Evolutionary conservation across 2,329 filamentous ascomycete species (phyloP).

Genomic region (Aureobasidium leucospermi): DNA sequence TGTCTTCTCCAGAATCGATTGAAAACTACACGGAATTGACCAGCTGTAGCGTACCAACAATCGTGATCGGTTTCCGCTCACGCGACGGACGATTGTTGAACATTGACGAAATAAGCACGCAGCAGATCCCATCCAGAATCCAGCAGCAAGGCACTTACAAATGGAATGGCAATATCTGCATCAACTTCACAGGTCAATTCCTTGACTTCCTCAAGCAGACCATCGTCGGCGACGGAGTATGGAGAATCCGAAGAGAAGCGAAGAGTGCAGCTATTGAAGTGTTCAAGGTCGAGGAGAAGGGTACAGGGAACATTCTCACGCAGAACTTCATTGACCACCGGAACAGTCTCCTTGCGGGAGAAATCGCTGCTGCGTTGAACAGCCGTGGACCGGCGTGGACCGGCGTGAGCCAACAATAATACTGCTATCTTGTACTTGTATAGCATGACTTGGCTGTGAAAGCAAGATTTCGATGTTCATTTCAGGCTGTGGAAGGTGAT

Average conservation of each 20-base stretch:
- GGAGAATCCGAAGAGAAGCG: slow-evolving; percentile 62
- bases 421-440: too few relatives aligned
- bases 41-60: slow-evolving; percentile 62
- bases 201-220: slow-evolving; percentile 49
- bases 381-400: too few relatives aligned
- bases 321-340: slow-evolving; percentile 51
- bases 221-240: slow-evolving; percentile 63
- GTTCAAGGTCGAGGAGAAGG: slow-evolving; percentile 63
- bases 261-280: slow-evolving; percentile 63
- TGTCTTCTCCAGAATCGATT: not conserved
- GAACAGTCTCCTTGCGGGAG: slow-evolving; percentile 7
- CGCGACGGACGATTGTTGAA: slow-evolving; percentile 62
- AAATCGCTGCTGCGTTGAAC: not conserved
- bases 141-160: slow-evolving; percentile 55
- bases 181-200: slow-evolving; percentile 78
- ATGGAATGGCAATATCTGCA: slow-evolving; percentile 91
- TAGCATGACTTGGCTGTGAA: too few relatives aligned
- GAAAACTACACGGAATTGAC: not conserved
- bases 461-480: too few relatives aligned
- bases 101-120: slow-evolving; percentile 73
- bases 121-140: slow-evolving; percentile 68
- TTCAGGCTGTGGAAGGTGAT: not conserved
- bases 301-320: slow-evolving; percentile 69
- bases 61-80: slow-evolving; percentile 82
- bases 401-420: too few relatives aligned